Percentiles rank a stretch among this genome's conserved stretches.
phyloP scores from a whole-genome alignment of 169 alveolate genomes.

The Eimeria necatrix region DNA sequence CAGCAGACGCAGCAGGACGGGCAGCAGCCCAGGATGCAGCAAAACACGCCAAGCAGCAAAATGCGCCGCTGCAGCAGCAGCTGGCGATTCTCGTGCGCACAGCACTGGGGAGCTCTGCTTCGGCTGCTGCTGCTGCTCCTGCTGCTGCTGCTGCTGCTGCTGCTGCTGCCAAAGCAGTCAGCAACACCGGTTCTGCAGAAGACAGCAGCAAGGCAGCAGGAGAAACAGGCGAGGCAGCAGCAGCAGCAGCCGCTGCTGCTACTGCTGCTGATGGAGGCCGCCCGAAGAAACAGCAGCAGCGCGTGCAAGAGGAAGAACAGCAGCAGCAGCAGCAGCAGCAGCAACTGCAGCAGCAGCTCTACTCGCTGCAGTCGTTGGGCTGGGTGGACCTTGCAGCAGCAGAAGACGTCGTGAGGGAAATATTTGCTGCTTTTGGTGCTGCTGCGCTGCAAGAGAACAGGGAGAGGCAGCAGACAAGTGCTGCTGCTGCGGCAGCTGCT shows the following conservation, averaged over 20 bases:
- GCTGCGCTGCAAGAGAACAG: conserved; percentile 22
- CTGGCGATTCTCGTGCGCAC: neutral
- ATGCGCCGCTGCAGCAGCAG: conserved; percentile 21
- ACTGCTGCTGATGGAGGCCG: neutral
- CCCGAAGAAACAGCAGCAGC: neutral
- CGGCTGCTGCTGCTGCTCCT: conserved; percentile 7
- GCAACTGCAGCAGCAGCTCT: conserved; percentile 36
- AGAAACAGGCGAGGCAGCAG: conserved; percentile 29
- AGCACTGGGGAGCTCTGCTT: conserved; percentile 25
- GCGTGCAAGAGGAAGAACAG: neutral
- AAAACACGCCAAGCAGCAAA: conserved; percentile 31
- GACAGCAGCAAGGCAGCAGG: conserved; percentile 35
- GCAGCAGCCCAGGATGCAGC: conserved; percentile 50
- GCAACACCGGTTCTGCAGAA: neutral
- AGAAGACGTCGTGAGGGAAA: conserved; percentile 26
- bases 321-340: conserved; percentile 62
- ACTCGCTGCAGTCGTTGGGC: neutral
- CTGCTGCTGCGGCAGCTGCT: neutral
- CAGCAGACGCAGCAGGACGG: neutral
- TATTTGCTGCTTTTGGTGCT: conserved; percentile 56
- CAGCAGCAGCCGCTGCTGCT: conserved; percentile 40
- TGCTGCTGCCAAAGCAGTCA: conserved; percentile 6
- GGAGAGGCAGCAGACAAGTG: neutral
- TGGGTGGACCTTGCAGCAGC: conserved; percentile 46
- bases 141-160: conserved; percentile 64